A percentile compares a stretch with the other conserved stretches of the same genome.
Evolutionary conservation across 225 moss, liverwort and hornwort species (phyloP).

Genomic region (Marchantia paleacea): DNA sequence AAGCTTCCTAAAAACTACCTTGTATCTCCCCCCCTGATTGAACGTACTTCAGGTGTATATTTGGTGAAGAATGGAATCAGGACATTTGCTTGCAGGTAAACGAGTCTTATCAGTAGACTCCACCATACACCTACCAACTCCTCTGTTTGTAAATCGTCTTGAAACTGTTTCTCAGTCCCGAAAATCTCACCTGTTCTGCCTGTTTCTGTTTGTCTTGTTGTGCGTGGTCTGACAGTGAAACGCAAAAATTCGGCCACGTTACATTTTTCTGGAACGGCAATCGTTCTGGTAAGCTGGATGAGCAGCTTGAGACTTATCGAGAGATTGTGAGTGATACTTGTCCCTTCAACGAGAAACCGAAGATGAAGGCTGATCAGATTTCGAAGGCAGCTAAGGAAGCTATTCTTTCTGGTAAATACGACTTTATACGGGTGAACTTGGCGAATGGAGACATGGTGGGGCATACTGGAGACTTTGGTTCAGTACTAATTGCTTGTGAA

Average conservation of each 20-base stretch:
- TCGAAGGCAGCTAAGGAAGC: constrained; percentile 62
- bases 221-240: constrained; percentile 54
- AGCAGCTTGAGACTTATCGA: constrained; percentile 61
- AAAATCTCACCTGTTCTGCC: neutral
- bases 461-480: constrained; percentile 78
- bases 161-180: neutral
- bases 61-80: constrained; percentile 64
- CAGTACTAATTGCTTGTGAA: constrained; percentile 72
- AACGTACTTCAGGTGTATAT: constrained; percentile 65
- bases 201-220: neutral
- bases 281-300: constrained; percentile 65
- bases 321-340: constrained; percentile 75
- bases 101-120: neutral
- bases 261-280: constrained; percentile 94
- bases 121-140: neutral
- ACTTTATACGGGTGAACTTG: constrained; percentile 76
- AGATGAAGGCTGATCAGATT: constrained; percentile 86
- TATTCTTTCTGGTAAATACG: constrained; percentile 65
- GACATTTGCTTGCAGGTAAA: constrained; percentile 86
- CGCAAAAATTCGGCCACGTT: constrained; percentile 85
- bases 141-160: neutral
- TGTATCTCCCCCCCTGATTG: constrained; percentile 71
- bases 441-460: constrained; percentile 92
- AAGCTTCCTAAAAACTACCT: constrained; percentile 75
- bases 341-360: constrained; percentile 75